A percentile compares a stretch with the other conserved stretches of the same genome.
phyloP scores from a whole-genome alignment of 1,139 yeast species.

The Scheffersomyces cryptocercus region DNA sequence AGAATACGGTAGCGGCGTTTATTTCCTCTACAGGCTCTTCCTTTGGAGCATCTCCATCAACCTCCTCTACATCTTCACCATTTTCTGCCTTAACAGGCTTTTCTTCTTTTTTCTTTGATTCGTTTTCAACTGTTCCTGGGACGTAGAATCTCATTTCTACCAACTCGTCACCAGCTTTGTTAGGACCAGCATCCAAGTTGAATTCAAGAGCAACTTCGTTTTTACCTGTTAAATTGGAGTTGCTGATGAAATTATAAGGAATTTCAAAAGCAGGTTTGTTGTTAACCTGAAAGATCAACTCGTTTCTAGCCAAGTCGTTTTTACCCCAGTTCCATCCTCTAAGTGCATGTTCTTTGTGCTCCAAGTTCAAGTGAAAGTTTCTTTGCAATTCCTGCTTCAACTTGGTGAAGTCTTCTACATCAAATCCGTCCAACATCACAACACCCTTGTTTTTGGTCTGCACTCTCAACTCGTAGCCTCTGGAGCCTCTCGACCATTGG shows the following conservation, averaged over 20 bases:
- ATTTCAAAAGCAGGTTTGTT: constrained; percentile 91
- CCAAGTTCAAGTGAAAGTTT: constrained; percentile 70
- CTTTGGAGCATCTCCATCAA: constrained; percentile 16
- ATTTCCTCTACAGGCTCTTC: constrained; percentile 48
- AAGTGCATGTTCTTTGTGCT: constrained; percentile 84
- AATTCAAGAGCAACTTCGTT: constrained; percentile 92
- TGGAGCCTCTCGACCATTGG: constrained; percentile 90
- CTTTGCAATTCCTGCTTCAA: constrained; percentile 83
- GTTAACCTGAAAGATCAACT: constrained; percentile 80
- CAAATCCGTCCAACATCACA: constrained; percentile 88
- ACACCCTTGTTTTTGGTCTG: constrained; percentile 90
- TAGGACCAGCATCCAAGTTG: constrained; percentile 58
- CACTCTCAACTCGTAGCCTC: constrained; percentile 86
- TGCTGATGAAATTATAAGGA: constrained; percentile 77
- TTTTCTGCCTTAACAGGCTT: constrained; percentile 34
- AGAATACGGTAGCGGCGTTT: constrained; percentile 80
- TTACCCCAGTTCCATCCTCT: constrained; percentile 99
- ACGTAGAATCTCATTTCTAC: constrained; percentile 93
- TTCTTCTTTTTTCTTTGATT: constrained; percentile 36
- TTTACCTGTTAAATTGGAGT: constrained; percentile 90
- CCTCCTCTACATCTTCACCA: constrained; percentile 24
- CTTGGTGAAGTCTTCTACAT: constrained; percentile 73
- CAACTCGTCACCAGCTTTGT: constrained; percentile 86
- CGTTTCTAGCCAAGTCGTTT: constrained; percentile 88
- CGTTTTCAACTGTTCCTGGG: constrained; percentile 71